A percentile compares a stretch with the other conserved stretches of the same genome.
Conservation (phyloP, 1,284 basidiomycete genomes). For the Ustilago trichophora region DNA sequence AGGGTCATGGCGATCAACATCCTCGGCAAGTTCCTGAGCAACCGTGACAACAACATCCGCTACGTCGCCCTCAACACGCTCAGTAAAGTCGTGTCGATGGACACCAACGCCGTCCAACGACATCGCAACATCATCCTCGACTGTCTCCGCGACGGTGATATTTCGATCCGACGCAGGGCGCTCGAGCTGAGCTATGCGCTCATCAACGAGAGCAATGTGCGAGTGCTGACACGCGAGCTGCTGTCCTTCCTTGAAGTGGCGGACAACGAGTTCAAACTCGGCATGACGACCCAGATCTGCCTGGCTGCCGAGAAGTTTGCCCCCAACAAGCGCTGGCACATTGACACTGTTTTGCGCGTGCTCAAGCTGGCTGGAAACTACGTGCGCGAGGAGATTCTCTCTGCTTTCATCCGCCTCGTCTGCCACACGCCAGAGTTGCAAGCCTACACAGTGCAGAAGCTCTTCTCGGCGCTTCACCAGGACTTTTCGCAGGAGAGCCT, state of each 20-base stretch:
- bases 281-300: slow-evolving; percentile 96
- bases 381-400: slow-evolving; percentile 94
- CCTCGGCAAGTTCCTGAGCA: slow-evolving; percentile 95
- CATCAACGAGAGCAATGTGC: slow-evolving; percentile 94
- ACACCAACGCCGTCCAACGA: slow-evolving; percentile 96
- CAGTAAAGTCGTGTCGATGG: slow-evolving; percentile 97
- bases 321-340: slow-evolving; percentile 98
- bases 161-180: slow-evolving; percentile 95
- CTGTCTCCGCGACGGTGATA: slow-evolving; percentile 96
- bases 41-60: slow-evolving; percentile 97
- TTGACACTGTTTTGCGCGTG: slow-evolving; percentile 93
- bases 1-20: slow-evolving; percentile 99
- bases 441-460: slow-evolving; percentile 90
- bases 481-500: slow-evolving; percentile 97
- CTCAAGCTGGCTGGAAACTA: slow-evolving; percentile 97
- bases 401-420: slow-evolving; percentile 92
- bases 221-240: slow-evolving; percentile 88
- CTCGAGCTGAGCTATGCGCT: slow-evolving; percentile 97
- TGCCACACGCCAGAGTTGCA: slow-evolving; percentile 97
- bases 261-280: slow-evolving; percentile 98
- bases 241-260: slow-evolving; percentile 96
- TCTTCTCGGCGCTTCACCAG: slow-evolving; percentile 84
- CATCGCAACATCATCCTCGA: slow-evolving; percentile 98
- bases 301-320: slow-evolving; percentile 95
- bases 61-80: slow-evolving; percentile 98